Conservation (phyloP, 2,329 filamentous ascomycete genomes). For the Plenodomus biglobosus region DNA sequence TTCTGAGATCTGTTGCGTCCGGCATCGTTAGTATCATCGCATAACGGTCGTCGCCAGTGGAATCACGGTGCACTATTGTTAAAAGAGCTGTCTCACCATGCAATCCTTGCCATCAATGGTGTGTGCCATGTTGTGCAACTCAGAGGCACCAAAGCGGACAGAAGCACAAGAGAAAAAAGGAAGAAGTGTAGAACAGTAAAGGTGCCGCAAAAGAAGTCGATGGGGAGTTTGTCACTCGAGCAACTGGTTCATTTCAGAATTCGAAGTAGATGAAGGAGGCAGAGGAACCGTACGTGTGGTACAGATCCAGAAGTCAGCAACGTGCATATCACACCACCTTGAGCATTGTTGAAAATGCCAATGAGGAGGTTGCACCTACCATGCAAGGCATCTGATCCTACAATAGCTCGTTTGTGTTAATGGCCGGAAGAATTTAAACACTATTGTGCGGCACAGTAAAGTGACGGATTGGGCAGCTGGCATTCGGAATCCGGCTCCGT, state of each 20-base stretch:
- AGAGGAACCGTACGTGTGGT: neutral
- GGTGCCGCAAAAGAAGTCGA: too few species aligned
- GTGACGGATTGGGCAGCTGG: too few species aligned
- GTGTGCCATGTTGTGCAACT: slow-evolving; percentile 11
- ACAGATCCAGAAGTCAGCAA: neutral
- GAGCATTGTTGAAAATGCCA: neutral
- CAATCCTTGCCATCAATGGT: slow-evolving; percentile 20
- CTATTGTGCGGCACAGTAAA: too few species aligned
- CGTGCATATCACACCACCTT: neutral
- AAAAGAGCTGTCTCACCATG: slow-evolving; percentile 13
- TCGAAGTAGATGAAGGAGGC: neutral
- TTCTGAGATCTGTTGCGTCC: slow-evolving; percentile 21
- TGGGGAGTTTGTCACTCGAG: too few species aligned
- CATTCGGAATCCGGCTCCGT: too few species aligned
- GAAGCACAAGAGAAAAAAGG: neutral
- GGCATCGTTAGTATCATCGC: neutral
- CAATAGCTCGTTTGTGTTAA: neutral
- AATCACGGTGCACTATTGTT: too few species aligned
- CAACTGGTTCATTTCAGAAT: neutral
- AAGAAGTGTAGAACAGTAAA: neutral
- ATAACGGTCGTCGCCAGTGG: too few species aligned
- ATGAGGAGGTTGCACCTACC: neutral
- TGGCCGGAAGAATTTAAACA: neutral
- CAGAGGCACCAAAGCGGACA: neutral
- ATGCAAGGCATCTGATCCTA: neutral